Conservation (phyloP, 73 alveolate genomes). For the Paraurostyla sp. region DNA sequence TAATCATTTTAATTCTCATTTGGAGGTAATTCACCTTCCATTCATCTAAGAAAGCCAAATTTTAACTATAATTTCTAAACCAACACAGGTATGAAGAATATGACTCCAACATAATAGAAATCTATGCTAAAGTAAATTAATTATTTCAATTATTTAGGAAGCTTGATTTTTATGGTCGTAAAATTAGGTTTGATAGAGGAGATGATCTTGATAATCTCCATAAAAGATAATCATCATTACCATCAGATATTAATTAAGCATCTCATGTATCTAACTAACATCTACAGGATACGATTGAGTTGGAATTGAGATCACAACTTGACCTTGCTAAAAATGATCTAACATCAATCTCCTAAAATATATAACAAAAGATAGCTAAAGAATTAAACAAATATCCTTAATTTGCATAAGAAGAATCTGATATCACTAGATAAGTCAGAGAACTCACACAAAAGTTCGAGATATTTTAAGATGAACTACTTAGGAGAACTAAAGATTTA, state of each 20-base stretch:
- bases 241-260: not conserved
- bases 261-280: not conserved
- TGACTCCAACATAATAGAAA: conserved; percentile 40
- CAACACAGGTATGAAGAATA: not conserved
- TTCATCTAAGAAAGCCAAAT: not conserved
- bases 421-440: not conserved
- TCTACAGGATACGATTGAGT: conserved; percentile 33
- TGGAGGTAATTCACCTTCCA: conserved; percentile 29
- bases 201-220: not conserved
- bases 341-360: not conserved
- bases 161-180: conserved; percentile 59
- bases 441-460: not conserved
- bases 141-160: not conserved
- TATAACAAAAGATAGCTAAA: not conserved
- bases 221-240: not conserved
- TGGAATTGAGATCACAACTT: conserved; percentile 14
- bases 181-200: not conserved
- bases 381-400: conserved; percentile 23
- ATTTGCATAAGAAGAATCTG: conserved; percentile 28
- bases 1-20: conserved; percentile 17
- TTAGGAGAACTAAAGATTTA: conserved; percentile 38
- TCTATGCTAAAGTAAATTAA: conserved; percentile 33
- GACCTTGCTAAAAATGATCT: conserved; percentile 48
- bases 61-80: not conserved
- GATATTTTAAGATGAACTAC: conserved; percentile 26